Evolutionary conservation across 2,329 filamentous ascomycete genomes (phyloP), one percentile per base, ranked within the genome.

Genomic region (Nectriaceae sp.): DNA sequence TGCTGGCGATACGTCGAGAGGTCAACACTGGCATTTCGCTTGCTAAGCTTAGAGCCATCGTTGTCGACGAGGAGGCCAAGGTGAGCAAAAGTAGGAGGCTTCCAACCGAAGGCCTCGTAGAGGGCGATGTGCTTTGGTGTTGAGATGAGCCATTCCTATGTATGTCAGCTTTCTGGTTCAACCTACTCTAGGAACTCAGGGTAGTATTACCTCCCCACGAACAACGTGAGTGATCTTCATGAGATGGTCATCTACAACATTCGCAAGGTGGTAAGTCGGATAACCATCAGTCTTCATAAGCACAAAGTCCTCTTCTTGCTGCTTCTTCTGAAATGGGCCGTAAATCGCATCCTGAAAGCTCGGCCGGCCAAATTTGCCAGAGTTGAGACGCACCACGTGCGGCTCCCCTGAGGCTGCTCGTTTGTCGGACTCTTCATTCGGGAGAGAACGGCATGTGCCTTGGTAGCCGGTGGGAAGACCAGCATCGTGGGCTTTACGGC

Each of bases 221-320:
- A 99, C 89, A 13, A 99, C 94, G 69, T 97, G 93, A 0, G 92
- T 97, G 57, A 99, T 95, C 50, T 89, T 75, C 94, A 99, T 99
- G 51, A 88, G 76, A 67, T 97, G 90, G 64, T 99, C 94, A 64
- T 99, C 94, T 4, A 99, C 87, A 8, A 99, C 93, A 64, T 97
- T 99, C 4, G 94, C 94, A 52, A 99, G 86, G 69, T 99, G 94
- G 64, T 99, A 99, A 0, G 95, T 99, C 0, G 94, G 94, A 55
- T 88, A 88, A 0, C 91, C 92, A 65, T 99, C 94, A 1, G 85
- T 87, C 69, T 99, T 99, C 51, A 97, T 75, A 35, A 99, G 76
- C 52, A 99, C 89, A 18, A 91, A 93, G 63, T 97, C 92, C 57
- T 94, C 90, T 66, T 85, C 71, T 43, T 71, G 56, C 55, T 78